phyloP scores from a whole-genome alignment of 441 rosid species.

The Gossypium trilobum region DNA sequence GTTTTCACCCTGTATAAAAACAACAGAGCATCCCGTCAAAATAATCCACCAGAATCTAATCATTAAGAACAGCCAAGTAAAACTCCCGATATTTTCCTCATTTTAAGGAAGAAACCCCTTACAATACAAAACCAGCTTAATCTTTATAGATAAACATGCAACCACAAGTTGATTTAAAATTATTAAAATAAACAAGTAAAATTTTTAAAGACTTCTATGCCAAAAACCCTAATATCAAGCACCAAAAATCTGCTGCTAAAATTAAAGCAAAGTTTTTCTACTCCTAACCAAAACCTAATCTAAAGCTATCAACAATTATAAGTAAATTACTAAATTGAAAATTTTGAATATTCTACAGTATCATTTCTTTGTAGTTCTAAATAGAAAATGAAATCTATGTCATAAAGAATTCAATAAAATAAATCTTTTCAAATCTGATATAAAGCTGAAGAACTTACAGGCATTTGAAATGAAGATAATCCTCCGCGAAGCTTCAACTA shows the following conservation, averaged over 20 bases:
- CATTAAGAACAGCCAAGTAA: conserved; percentile 4
- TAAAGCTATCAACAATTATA: not conserved
- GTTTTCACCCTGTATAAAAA: conserved; percentile 15
- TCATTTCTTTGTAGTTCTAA: not conserved
- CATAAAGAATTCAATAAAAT: not conserved
- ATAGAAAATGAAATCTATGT: not conserved
- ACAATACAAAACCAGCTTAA: not conserved
- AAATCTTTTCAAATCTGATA: not conserved
- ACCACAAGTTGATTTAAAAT: not conserved
- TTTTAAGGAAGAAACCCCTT: not conserved
- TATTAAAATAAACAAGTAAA: not conserved
- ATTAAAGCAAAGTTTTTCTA: not conserved
- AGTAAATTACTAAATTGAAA: not conserved
- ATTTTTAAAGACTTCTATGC: not conserved
- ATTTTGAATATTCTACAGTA: not conserved
- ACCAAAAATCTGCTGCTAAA: not conserved
- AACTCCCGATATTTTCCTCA: not conserved
- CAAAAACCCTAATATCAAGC: conserved; percentile 23
- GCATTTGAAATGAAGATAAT: conserved; percentile 13
- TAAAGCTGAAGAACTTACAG: conserved; percentile 11
- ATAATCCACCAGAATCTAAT: not conserved
- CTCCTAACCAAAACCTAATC: not conserved
- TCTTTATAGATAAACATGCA: not conserved
- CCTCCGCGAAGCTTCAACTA: conserved; percentile 22
- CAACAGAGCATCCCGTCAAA: conserved; percentile 10